Conservation (phyloP, 495 filamentous ascomycete species). For the Aspergillus conjunctus region DNA sequence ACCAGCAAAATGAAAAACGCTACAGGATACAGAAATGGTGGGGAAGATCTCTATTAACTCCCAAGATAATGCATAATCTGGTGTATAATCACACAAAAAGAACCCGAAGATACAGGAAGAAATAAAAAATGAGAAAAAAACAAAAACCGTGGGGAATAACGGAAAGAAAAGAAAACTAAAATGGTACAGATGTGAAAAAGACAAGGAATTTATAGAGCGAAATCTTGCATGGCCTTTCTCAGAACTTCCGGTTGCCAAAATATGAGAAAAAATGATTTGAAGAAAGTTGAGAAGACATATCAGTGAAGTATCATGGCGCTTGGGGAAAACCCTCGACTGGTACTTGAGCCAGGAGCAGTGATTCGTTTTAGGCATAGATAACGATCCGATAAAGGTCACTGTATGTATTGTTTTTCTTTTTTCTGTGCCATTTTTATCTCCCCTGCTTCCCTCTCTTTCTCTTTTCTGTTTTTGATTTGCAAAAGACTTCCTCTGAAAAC, state of each 20-base stretch:
- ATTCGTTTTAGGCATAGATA: too few species aligned
- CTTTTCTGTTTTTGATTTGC: neutral
- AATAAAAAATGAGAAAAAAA: neutral
- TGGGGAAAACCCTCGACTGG: too few species aligned
- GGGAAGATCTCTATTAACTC: conserved; percentile 1
- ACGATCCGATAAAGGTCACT: conserved; percentile 7
- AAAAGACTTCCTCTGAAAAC: neutral
- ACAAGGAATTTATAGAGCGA: neutral
- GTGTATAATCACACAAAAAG: neutral
- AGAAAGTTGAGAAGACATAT: too few species aligned
- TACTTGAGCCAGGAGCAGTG: too few species aligned
- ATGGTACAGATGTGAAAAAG: conserved; percentile 1
- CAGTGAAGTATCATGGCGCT: too few species aligned
- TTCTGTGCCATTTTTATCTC: conserved; percentile 2
- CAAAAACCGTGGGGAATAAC: neutral
- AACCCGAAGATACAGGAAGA: neutral
- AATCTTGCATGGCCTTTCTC: neutral
- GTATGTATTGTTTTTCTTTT: neutral
- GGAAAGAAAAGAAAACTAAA: neutral
- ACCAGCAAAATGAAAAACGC: neutral
- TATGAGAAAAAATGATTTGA: too few species aligned
- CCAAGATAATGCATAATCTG: conserved; percentile 3
- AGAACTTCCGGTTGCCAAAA: too few species aligned
- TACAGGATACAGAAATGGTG: neutral
- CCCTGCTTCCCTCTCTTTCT: neutral